Base-by-base conservation (phyloP, 2,329 filamentous ascomycete genomes). In the Chalaropsis thielavioides region DNA sequence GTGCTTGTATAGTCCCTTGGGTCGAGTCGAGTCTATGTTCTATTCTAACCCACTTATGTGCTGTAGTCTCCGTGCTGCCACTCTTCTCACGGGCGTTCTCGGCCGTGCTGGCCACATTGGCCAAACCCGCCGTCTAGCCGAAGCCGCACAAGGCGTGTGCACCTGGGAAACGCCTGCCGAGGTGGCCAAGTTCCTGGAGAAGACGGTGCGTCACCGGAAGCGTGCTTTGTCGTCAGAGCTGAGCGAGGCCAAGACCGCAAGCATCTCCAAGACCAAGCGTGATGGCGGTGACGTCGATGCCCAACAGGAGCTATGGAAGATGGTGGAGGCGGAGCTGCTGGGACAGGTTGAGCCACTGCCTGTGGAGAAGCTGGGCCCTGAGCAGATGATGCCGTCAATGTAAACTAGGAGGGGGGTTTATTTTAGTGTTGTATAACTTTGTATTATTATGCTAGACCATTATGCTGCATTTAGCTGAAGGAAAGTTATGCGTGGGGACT, bases 31-130 rank as follows among this genome's bases (percentile, higher is more conserved):
- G 11, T 51, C 22, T 22, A 51, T 27, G 22, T 54, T 62, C 73
- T 77, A 69, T 54, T 62, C 73, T 77, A 69, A 74, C 65, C 40
- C 35, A 11, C 44, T 0, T 43, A 0, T 22, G 22, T 15, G 10
- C 13, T 62, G 66, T 67, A 95, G 91, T 83, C 76, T 96, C 69
- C 87, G 94, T 67, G 86, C 87, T 69, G 82, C 91, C 61, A 84
- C 87, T 70, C 81, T 96, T 67, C 89, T 99, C 70, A 88, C 86
- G 3, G 91, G 91, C 63, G 86, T 94, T 0, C 80, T 99, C 44
- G 92, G 92, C 49, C 83, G 88, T 63, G 94, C 94, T 0, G 94
- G 89, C 10, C 79, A 95, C 76, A 79, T 82, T 63, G 94, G 94
- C 44, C 86, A 91, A 72, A 75, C 79, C 70, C 81, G 82, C 67